phyloP scores from a whole-genome alignment of 331 rosid genomes.

The Spiraea crenata region DNA sequence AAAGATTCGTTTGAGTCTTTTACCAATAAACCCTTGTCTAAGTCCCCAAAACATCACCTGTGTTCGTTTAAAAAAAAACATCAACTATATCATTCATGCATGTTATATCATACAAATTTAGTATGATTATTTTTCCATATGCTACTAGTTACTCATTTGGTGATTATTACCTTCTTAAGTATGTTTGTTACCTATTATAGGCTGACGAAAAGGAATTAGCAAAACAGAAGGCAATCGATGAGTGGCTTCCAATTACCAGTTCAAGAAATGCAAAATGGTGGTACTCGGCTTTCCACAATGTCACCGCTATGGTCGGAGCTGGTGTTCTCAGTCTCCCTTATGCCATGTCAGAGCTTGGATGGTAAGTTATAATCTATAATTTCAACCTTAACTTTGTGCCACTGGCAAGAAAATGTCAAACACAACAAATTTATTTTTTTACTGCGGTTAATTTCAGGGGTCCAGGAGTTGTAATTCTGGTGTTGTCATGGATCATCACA shows the following conservation, averaged over 20 bases:
- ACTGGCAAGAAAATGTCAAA: too few species aligned
- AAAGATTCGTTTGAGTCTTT: background rate
- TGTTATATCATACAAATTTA: too few species aligned
- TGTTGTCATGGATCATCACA: too few species aligned
- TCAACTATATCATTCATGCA: too few species aligned
- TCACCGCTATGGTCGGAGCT: conserved; percentile 98
- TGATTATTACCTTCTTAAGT: too few species aligned
- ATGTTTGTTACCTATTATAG: conserved; percentile 18
- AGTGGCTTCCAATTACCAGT: conserved; percentile 86
- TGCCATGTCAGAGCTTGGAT: conserved; percentile 85
- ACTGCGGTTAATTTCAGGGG: too few species aligned
- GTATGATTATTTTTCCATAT: too few species aligned
- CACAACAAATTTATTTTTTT: too few species aligned
- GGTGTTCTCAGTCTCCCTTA: conserved; percentile 95
- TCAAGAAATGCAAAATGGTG: conserved; percentile 95
- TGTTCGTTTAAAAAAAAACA: too few species aligned
- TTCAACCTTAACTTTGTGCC: too few species aligned
- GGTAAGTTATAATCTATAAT: conserved; percentile 18
- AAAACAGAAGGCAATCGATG: conserved; percentile 61
- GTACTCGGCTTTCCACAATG: conserved; percentile 96
- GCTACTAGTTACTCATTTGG: too few species aligned
- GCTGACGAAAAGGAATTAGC: conserved; percentile 14
- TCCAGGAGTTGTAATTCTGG: too few species aligned
- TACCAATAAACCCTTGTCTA: background rate
- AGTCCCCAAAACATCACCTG: background rate